Evolutionary conservation across 306 rosid species (phyloP).

Genomic region (Nissolia schottii): DNA sequence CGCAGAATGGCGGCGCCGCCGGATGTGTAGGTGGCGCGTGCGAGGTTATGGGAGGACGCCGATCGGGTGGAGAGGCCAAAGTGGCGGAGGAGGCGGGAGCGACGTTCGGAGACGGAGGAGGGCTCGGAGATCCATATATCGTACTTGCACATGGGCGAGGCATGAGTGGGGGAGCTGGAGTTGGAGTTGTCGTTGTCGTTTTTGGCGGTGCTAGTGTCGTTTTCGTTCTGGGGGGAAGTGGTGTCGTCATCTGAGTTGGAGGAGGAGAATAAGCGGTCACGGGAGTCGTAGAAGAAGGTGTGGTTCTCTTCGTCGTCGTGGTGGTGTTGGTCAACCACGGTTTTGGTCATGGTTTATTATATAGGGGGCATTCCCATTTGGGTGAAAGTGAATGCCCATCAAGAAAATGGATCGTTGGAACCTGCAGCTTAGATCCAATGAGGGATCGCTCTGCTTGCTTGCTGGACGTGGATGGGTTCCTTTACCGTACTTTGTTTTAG

Average conservation of each 20-base stretch:
- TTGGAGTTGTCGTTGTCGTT: slow-evolving; percentile 34
- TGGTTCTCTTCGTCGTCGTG: slow-evolving; percentile 49
- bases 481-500: neutral
- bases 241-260: slow-evolving; percentile 56
- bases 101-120: slow-evolving; percentile 80
- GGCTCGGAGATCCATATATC: slow-evolving; percentile 86
- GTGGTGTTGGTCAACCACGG: slow-evolving; percentile 20
- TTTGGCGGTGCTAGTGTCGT: slow-evolving; percentile 35
- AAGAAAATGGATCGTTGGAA: slow-evolving; percentile 24
- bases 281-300: slow-evolving; percentile 74
- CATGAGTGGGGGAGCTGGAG: slow-evolving; percentile 48
- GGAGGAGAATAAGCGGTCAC: slow-evolving; percentile 71
- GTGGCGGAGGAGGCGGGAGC: slow-evolving; percentile 57
- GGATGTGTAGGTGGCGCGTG: slow-evolving; percentile 20
- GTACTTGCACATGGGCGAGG: slow-evolving; percentile 40
- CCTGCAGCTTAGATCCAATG: slow-evolving; percentile 52
- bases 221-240: neutral
- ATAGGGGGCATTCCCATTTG: slow-evolving; percentile 67
- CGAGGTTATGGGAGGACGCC: slow-evolving; percentile 40
- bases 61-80: slow-evolving; percentile 72
- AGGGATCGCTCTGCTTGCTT: slow-evolving; percentile 7
- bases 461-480: neutral
- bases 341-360: slow-evolving; percentile 58
- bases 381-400: slow-evolving; percentile 38
- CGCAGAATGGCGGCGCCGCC: slow-evolving; percentile 28